phyloP scores from a whole-genome alignment of 2,329 filamentous ascomycete species.

The Teratosphaeria nubilosa region DNA sequence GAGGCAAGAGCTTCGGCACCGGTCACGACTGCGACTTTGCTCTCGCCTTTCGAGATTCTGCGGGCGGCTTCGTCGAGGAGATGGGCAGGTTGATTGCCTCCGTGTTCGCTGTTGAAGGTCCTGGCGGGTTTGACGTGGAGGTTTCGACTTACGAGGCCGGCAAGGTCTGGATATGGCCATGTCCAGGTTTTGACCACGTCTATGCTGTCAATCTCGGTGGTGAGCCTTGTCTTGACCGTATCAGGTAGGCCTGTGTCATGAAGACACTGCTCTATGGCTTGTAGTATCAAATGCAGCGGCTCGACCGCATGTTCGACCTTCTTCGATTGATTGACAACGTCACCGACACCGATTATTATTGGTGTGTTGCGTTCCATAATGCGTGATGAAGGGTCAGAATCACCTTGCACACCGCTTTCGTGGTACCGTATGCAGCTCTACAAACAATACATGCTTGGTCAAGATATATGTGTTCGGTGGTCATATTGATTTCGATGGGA shows the following conservation, averaged over 20 bases:
- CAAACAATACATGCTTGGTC: not conserved
- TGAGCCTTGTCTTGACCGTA: conserved; percentile 25
- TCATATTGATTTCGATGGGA: not conserved
- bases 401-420: not conserved
- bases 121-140: conserved; percentile 41
- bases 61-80: conserved; percentile 55
- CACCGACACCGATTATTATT: conserved; percentile 53
- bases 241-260: conserved; percentile 35
- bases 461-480: not conserved
- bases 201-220: conserved; percentile 46
- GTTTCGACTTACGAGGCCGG: conserved; percentile 41
- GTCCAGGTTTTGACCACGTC: conserved; percentile 55
- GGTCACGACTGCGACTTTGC: conserved; percentile 48
- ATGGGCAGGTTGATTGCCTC: conserved; percentile 52
- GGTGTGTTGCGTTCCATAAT: conserved; percentile 28
- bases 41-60: conserved; percentile 44
- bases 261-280: conserved; percentile 44
- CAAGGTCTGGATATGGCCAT: conserved; percentile 53
- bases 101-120: conserved; percentile 46
- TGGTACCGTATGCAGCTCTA: not conserved
- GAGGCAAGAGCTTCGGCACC: conserved; percentile 57
- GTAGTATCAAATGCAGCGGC: conserved; percentile 48
- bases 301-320: conserved; percentile 46
- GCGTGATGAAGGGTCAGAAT: not conserved
- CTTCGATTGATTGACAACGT: conserved; percentile 49